Evolutionary conservation across 148 eudicot species (phyloP).

Genomic region (Camellia japonica): DNA sequence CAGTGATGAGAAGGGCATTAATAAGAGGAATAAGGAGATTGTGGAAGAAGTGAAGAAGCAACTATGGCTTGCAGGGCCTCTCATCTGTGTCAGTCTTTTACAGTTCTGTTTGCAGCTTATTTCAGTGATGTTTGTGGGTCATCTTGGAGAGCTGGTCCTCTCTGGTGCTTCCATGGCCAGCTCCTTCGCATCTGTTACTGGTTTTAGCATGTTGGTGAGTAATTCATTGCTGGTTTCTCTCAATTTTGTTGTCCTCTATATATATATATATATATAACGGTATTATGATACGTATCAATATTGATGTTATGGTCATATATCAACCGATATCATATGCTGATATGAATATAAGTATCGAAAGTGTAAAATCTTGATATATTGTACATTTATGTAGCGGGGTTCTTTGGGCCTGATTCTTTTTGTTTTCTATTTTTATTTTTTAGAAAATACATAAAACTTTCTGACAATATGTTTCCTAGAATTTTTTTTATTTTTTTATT

Average conservation of each 20-base stretch:
- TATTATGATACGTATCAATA: too few species aligned
- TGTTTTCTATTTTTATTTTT: too few species aligned
- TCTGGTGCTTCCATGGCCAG: conserved; percentile 73
- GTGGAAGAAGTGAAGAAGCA: conserved; percentile 57
- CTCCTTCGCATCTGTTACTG: conserved; percentile 65
- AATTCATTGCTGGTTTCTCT: background rate
- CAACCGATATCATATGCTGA: too few species aligned
- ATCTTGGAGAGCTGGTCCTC: conserved; percentile 62
- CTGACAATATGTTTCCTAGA: too few species aligned
- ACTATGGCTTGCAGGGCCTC: conserved; percentile 63
- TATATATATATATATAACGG: background rate
- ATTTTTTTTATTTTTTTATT: too few species aligned
- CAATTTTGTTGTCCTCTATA: background rate
- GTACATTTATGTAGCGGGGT: too few species aligned
- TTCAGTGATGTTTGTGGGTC: conserved; percentile 73
- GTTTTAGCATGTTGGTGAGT: conserved; percentile 65
- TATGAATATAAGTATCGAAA: too few species aligned
- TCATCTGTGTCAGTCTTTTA: conserved; percentile 44
- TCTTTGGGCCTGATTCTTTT: too few species aligned
- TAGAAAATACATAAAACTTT: too few species aligned
- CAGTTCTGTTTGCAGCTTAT: conserved; percentile 58
- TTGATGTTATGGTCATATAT: too few species aligned
- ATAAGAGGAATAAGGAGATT: conserved; percentile 10
- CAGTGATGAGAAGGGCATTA: background rate
- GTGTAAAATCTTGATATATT: too few species aligned